These are phyloP conservation scores for Blastobotrys americana DNA, from an alignment of 805 yeast genomes.

Conservation along the genomic window DNA sequence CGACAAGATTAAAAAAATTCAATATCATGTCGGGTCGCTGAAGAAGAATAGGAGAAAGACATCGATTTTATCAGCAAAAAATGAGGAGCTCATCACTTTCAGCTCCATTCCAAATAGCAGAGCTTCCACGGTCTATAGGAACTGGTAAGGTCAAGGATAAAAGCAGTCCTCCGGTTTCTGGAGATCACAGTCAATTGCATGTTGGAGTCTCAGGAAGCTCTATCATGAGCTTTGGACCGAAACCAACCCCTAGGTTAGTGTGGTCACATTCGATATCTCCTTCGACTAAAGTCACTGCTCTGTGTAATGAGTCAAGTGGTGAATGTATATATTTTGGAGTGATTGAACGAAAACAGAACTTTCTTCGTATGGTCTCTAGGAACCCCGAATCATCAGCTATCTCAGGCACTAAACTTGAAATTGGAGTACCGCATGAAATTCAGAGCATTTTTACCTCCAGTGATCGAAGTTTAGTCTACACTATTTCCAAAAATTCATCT, in stretches of 20 bases:
- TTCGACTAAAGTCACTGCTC: constrained; percentile 23
- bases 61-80: too few species aligned
- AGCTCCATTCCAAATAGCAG: constrained; percentile 20
- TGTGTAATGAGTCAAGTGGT: constrained; percentile 9
- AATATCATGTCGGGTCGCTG: too few species aligned
- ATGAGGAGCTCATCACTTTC: constrained; percentile 20
- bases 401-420: constrained; percentile 1
- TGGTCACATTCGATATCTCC: constrained; percentile 31
- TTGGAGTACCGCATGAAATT: constrained; percentile 8
- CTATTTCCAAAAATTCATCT: constrained; percentile 9
- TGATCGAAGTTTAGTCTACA: constrained; percentile 6
- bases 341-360: constrained; percentile 25
- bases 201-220: constrained; percentile 30
- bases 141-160: constrained; percentile 4
- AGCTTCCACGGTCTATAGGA: constrained; percentile 18
- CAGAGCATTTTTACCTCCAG: constrained; percentile 6
- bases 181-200: constrained; percentile 8
- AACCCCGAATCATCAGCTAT: too few species aligned
- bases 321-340: constrained; percentile 21
- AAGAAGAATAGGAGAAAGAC: too few species aligned
- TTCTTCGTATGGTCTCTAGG: constrained; percentile 11
- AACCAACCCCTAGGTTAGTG: constrained; percentile 28
- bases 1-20: too few species aligned
- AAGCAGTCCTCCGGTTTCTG: constrained; percentile 2
- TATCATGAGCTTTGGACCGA: constrained; percentile 21